These are phyloP conservation scores for Mortierella sp. DNA, from an alignment of 371 early-diverging fungal species.

Conservation along the genomic window DNA sequence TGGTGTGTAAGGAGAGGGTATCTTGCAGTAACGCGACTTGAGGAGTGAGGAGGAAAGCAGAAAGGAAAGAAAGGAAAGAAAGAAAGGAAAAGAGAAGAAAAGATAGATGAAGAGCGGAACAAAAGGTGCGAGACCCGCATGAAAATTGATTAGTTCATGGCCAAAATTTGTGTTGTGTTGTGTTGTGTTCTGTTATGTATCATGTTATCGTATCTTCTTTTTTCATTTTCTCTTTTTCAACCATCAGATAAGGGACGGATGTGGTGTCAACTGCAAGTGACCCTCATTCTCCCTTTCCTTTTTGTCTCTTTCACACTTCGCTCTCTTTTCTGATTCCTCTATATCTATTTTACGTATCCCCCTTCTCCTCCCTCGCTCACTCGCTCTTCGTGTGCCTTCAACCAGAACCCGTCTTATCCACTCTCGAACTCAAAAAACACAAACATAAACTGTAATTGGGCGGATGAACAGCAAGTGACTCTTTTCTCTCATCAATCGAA, in stretches of 20 bases:
- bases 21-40: slow-evolving; percentile 1
- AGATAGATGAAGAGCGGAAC: not conserved
- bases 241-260: slow-evolving; percentile 1
- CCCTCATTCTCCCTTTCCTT: not conserved
- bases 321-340: slow-evolving; percentile 1
- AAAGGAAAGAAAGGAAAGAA: not conserved
- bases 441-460: slow-evolving; percentile 1
- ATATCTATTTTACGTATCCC: not conserved
- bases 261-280: not conserved
- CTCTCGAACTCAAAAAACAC: not conserved
- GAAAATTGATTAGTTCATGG: not conserved
- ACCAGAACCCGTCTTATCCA: not conserved
- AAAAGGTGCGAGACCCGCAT: not conserved
- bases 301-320: not conserved
- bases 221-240: not conserved
- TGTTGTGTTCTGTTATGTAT: not conserved
- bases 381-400: not conserved
- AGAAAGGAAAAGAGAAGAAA: not conserved
- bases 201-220: slow-evolving; percentile 7
- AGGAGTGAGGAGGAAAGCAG: not conserved
- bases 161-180: too few species aligned
- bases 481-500: slow-evolving; percentile 14
- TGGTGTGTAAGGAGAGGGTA: not conserved
- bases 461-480: not conserved
- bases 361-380: too few species aligned